phyloP scores from a whole-genome alignment of 108 stramenopile species.

The Craspedostauros australis region DNA sequence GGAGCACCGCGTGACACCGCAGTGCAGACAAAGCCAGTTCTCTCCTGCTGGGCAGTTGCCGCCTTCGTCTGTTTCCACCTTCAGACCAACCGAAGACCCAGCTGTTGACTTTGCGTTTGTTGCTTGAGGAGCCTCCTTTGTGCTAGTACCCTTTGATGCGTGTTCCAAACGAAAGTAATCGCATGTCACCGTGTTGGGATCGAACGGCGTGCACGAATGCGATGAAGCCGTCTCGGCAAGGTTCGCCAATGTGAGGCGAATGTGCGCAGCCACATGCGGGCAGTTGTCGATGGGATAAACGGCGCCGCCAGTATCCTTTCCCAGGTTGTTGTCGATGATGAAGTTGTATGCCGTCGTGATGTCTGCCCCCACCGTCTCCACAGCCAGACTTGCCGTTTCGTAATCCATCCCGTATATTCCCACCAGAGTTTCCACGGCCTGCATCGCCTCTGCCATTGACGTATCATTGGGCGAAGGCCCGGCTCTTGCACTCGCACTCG shows the following conservation, averaged over 20 bases:
- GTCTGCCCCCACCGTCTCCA: slow-evolving; percentile 17
- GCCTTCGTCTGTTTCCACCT: not conserved
- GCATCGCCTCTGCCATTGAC: slow-evolving; percentile 15
- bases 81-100: not conserved
- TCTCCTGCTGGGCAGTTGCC: slow-evolving; percentile 40
- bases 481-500: not conserved
- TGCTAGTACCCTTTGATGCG: too few species aligned
- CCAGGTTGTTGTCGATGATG: slow-evolving; percentile 53
- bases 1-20: slow-evolving; percentile 52
- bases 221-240: too few species aligned
- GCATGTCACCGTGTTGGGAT: too few species aligned
- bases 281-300: slow-evolving; percentile 58
- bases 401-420: slow-evolving; percentile 14
- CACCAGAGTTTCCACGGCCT: slow-evolving; percentile 20
- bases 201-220: too few species aligned
- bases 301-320: slow-evolving; percentile 59
- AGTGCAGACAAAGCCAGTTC: slow-evolving; percentile 74
- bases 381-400: slow-evolving; percentile 15
- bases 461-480: not conserved
- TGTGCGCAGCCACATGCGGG: slow-evolving; percentile 48
- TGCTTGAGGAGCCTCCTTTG: too few species aligned
- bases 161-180: too few species aligned
- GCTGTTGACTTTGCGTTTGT: too few species aligned
- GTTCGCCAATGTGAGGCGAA: slow-evolving; percentile 1
- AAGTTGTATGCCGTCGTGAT: slow-evolving; percentile 51